Base-by-base conservation (phyloP, 345 rosid species). In the Geranium brycei region DNA sequence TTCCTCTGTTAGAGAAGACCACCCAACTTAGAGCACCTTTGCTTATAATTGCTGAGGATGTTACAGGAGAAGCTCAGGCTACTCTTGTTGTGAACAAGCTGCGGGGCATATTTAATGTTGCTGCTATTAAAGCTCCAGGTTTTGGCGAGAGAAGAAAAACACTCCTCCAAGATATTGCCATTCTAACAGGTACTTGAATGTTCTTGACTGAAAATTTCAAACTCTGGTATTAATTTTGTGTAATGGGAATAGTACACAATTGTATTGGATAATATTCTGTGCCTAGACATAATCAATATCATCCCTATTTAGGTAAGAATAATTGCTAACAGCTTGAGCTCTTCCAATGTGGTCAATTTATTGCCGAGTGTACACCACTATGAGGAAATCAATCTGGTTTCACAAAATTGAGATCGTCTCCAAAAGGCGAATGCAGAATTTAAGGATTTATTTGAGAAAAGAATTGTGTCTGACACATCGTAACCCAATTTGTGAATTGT, bases 71-170 rank as follows among this genome's bases (percentile, higher is more conserved):
- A 81, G 99, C 99, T 47, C 66, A 90, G 70, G 96, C 99, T 13
- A 90, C 99, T 32, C 87, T 92, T 59, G 95, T 92, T 19, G 97
- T 92, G 67, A 93, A 93, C 87, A 93, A 93, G 73, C 79, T 93
- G 68, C 82, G 96, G 19, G 99, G 99, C 57, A 84, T 93, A 19
- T 68, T 93, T 31, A 93, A 90, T 65, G 99, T 93, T 47, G 95
- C 91, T 1, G 99, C 97, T 64, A 82, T 93, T 58, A 90, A 90
- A 80, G 97, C 99, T 65, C 99, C 99, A 5, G 82, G 96, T 66
- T 93, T 90, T 69, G 99, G 99, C 63, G 99, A 93, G 76, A 82
- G 99, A 78, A 88, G 99, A 72, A 93, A 93, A 76, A 95, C 99
- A 17, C 59, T 90, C 81, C 99, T 93, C 67, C 96, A 93, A 63